Conservation (phyloP, 257 asterid genomes). For the Petunia secreta region DNA sequence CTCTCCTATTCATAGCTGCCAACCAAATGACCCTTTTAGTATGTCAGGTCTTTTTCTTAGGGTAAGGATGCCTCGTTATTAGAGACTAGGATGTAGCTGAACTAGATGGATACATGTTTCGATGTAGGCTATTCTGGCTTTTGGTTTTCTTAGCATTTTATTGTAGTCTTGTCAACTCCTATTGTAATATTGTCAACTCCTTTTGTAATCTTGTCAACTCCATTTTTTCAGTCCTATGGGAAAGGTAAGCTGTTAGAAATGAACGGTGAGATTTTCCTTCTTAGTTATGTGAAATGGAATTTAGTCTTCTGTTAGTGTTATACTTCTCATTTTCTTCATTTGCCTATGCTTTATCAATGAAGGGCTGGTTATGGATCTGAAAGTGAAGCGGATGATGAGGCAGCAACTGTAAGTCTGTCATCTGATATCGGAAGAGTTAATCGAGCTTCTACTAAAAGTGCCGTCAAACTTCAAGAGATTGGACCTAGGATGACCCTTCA, state of each 20-base stretch:
- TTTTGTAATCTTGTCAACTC: not conserved
- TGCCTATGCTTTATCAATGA: conserved; percentile 21
- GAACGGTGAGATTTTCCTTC: not conserved
- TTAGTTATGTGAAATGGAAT: conserved; percentile 3
- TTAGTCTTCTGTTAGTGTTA: not conserved
- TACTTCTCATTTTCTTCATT: not conserved
- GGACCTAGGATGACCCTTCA: conserved; percentile 93
- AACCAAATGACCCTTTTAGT: not conserved
- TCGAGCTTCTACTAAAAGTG: conserved; percentile 79
- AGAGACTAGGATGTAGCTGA: conserved; percentile 8
- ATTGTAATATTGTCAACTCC: no score
- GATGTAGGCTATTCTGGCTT: not conserved
- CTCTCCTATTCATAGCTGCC: not conserved
- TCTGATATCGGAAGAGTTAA: conserved; percentile 76
- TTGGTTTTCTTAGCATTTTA: conserved; percentile 1
- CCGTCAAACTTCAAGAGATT: conserved; percentile 90
- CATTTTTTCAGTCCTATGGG: not conserved
- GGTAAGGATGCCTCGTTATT: not conserved
- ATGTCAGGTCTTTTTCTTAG: not conserved
- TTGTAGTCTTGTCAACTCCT: no score
- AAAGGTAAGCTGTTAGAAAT: not conserved
- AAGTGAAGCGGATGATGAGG: conserved; percentile 94
- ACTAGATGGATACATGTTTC: conserved; percentile 3
- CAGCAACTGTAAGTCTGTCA: conserved; percentile 77
- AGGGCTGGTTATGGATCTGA: conserved; percentile 98